Evolutionary conservation across 345 rosid species (phyloP).

Genomic region (Triadica sebifera): DNA sequence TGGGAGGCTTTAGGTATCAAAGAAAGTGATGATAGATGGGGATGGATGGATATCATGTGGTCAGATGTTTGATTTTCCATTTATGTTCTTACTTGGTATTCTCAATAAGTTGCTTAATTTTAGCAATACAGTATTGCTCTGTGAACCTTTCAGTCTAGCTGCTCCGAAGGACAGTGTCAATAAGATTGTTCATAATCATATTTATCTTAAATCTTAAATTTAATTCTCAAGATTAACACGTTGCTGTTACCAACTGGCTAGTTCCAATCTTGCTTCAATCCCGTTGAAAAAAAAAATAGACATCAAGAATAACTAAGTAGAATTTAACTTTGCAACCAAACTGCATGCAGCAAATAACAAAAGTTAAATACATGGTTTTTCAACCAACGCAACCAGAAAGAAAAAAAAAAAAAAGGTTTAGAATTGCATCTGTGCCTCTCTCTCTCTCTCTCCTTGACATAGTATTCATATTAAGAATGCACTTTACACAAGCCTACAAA

Average conservation of each 20-base stretch:
- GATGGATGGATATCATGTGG: slow-evolving; percentile 15
- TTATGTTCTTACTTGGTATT: no score
- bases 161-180: no score
- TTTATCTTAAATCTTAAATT: no score
- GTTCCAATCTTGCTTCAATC: neutral
- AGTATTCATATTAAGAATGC: neutral
- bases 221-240: no score
- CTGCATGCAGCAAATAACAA: neutral
- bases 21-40: slow-evolving; percentile 2
- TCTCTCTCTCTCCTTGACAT: no score
- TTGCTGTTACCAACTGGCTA: neutral
- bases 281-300: neutral
- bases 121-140: no score
- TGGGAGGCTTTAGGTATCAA: slow-evolving; percentile 18
- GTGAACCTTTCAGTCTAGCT: no score
- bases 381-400: neutral
- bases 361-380: neutral
- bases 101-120: no score
- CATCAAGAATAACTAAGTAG: neutral
- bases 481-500: neutral
- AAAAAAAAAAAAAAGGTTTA: neutral
- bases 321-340: neutral
- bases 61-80: slow-evolving; percentile 9
- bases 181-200: no score
- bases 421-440: no score